phyloP scores from a whole-genome alignment of 495 filamentous ascomycete genomes.

The Neurospora pannonica region DNA sequence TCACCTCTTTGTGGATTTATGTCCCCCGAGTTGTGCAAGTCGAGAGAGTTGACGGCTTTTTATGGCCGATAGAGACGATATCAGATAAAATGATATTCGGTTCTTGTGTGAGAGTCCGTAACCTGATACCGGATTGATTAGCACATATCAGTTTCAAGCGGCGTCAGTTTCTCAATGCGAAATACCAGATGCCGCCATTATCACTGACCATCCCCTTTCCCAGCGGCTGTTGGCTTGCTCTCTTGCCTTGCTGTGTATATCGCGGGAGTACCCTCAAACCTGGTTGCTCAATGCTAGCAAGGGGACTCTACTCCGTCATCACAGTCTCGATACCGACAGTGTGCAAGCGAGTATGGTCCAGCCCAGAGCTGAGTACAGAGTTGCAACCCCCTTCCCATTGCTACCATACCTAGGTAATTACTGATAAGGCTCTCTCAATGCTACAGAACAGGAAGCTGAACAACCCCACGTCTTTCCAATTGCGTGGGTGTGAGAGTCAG shows the following conservation, averaged over 20 bases:
- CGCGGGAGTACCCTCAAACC: no score
- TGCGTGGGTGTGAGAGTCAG: background rate
- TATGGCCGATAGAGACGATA: background rate
- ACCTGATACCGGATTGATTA: background rate
- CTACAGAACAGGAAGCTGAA: background rate
- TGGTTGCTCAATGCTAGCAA: background rate
- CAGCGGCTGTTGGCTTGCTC: no score
- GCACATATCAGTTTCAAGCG: background rate
- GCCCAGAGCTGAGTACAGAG: background rate
- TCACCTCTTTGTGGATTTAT: no score
- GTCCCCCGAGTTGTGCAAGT: background rate
- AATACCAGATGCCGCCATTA: no score
- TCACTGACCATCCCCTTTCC: no score
- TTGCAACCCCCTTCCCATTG: background rate
- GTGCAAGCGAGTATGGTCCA: background rate
- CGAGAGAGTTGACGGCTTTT: background rate
- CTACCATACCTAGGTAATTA: background rate
- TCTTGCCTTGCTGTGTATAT: no score
- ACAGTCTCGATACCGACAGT: background rate
- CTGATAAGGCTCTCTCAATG: background rate
- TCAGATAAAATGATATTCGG: background rate
- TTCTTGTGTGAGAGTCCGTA: background rate
- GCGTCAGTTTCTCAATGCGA: background rate
- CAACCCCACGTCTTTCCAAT: background rate
- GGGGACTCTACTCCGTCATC: background rate